Base-by-base conservation (phyloP, 1,284 basidiomycete genomes). In the Coniophora puteana region DNA sequence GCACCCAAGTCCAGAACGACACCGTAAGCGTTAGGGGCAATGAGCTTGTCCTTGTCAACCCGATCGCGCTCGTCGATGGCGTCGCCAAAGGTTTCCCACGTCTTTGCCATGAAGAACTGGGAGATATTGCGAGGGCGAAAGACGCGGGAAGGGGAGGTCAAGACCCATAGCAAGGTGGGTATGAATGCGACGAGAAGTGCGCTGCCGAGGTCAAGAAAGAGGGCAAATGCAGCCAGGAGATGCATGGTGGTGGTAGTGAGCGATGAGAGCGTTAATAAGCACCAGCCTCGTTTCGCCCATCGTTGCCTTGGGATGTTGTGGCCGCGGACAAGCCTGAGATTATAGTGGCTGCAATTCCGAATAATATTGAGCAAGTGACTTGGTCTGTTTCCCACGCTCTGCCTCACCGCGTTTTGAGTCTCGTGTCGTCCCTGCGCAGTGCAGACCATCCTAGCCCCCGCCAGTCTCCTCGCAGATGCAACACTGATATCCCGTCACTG, bases 1-100 rank as follows among this genome's bases (percentile, higher is more conserved):
- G 84, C 83, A 13, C 84, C 85, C 23, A 87, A 49, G 49, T 87
- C 84, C 17, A 88, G 65, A 2, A 88, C 79, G 3, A 76, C 63
- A 3, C 84, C 84, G 10, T 60, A 51, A 3, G 83, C 80, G 49
- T 80, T 59, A 1, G 66, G 64, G 1, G 69, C 67, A 36, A 87
- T 71, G 34, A 88, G 65, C 0, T 44, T 43, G 10, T 62, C 47
- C 58, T 85, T 87, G 0, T 66, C 54, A 0, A 58, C 48, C 10
- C 63, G 59, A 0, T 57, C 59, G 36, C 55, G 62, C 41, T 68
- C 64, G 47, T 87, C 80, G 0, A 71, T 58, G 0, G 67, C 67
- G n/a, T 69, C 45, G 1, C 72, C 78, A 47, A 78, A 78, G 11
- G 51, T 43, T 3, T 51, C 49, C 84, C 83, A 87, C 4, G 85